These are phyloP conservation scores for Odontarrhena argentea DNA, from an alignment of 345 rosid species.

Conservation along the genomic window DNA sequence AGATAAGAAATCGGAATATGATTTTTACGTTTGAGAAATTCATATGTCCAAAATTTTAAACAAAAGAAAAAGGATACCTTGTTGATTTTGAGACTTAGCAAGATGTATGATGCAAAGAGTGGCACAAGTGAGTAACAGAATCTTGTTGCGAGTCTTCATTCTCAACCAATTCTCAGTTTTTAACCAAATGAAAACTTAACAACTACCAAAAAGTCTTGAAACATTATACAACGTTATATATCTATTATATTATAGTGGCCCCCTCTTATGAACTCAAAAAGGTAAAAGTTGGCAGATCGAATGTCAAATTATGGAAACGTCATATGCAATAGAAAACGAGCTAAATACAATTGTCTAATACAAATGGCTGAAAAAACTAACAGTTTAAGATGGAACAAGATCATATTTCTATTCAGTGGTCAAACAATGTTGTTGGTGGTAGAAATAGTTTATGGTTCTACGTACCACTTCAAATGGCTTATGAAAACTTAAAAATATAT, in stretches of 20 bases:
- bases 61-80: conserved; percentile 22
- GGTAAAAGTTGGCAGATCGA: not conserved
- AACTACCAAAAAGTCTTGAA: conserved; percentile 1
- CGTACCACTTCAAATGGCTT: too few species aligned
- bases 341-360: not conserved
- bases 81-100: conserved; percentile 32
- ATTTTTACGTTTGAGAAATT: too few species aligned
- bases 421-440: conserved; percentile 7
- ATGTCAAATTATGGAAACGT: conserved; percentile 27
- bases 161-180: not conserved
- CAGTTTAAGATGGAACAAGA: conserved; percentile 1
- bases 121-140: not conserved
- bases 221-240: not conserved
- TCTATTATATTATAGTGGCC: not conserved
- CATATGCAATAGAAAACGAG: conserved; percentile 10
- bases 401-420: not conserved
- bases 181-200: not conserved
- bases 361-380: not conserved
- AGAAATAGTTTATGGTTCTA: too few species aligned
- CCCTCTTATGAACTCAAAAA: too few species aligned
- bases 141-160: conserved; percentile 33
- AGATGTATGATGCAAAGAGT: conserved; percentile 13
- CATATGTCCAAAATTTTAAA: not conserved
- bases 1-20: too few species aligned
- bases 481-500: too few species aligned